Evolutionary conservation across 2,329 filamentous ascomycete species (phyloP).

Genomic region (Claviceps africana): DNA sequence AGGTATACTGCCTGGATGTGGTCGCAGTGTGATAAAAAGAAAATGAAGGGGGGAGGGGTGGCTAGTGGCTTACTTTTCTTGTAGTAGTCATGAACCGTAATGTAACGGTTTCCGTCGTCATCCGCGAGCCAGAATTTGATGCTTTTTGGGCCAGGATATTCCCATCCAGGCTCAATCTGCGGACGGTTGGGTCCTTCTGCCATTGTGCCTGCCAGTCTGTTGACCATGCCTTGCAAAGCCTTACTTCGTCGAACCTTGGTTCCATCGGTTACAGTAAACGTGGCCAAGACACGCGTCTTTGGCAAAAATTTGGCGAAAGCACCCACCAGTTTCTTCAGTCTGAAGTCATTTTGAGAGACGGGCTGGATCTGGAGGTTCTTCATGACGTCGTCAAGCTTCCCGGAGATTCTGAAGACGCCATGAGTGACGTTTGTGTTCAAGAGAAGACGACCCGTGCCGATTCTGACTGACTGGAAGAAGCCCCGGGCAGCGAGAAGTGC

Average conservation of each 20-base stretch:
- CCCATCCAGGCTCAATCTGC: conserved; percentile 10
- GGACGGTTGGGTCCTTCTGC: conserved; percentile 11
- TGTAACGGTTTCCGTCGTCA: conserved; percentile 14
- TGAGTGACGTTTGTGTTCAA: conserved; percentile 43
- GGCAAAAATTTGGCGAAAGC: conserved; percentile 21
- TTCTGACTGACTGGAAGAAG: conserved; percentile 40
- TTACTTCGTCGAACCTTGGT: conserved; percentile 17
- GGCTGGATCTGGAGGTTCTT: conserved; percentile 10
- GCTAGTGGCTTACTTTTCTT: conserved; percentile 22
- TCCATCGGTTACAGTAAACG: conserved; percentile 17
- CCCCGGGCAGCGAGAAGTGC: conserved; percentile 32
- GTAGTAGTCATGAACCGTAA: conserved; percentile 31
- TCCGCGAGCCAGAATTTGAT: conserved; percentile 19
- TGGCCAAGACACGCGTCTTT: conserved; percentile 23
- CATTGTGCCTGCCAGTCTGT: conserved; percentile 7
- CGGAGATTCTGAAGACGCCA: conserved; percentile 33
- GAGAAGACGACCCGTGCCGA: conserved; percentile 38
- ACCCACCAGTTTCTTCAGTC: conserved; percentile 14
- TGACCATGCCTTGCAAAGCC: conserved; percentile 17
- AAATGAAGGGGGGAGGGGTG: no score
- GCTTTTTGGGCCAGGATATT: conserved; percentile 20
- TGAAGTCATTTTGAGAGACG: conserved; percentile 2
- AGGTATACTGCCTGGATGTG: no score
- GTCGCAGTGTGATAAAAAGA: not conserved
- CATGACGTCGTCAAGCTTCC: conserved; percentile 23